Evolutionary conservation across 2,329 filamentous ascomycete genomes (phyloP).

Genomic region (Ceratocystis lukuohia): DNA sequence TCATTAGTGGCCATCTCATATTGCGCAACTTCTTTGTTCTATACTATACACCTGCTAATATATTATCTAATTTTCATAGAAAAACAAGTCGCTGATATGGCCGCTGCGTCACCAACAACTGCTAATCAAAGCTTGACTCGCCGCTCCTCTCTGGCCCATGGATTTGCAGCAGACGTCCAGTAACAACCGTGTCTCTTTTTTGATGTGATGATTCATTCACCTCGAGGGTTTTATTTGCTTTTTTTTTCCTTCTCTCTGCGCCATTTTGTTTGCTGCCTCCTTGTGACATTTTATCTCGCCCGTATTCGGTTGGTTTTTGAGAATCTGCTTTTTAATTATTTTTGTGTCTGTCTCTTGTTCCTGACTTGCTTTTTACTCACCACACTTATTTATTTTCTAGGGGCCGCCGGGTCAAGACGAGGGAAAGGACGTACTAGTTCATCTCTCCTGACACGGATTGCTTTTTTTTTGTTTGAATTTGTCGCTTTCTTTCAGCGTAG

Average conservation of each 20-base stretch:
- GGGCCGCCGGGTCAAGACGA: not conserved
- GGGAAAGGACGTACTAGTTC: not conserved
- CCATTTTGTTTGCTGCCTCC: too few species aligned
- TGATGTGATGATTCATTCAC: not conserved
- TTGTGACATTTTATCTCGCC: too few species aligned
- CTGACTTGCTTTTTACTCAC: not conserved
- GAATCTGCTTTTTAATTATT: not conserved
- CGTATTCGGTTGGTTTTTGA: not conserved
- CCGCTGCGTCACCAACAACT: constrained; percentile 22
- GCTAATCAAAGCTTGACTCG: constrained; percentile 36
- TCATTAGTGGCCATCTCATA: not conserved
- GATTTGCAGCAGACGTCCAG: not conserved
- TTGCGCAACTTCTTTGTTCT: not conserved
- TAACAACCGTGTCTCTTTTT: not conserved
- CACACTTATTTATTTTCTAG: not conserved
- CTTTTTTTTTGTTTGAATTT: not conserved
- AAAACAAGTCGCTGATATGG: constrained; percentile 37
- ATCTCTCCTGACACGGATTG: not conserved
- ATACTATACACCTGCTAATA: constrained; percentile 20
- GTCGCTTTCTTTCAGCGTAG: not conserved
- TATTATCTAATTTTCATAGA: constrained; percentile 27
- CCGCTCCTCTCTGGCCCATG: constrained; percentile 35
- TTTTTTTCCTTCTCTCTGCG: not conserved
- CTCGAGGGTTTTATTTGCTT: not conserved
- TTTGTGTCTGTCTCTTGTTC: not conserved